Conservation (phyloP, 345 rosid species). For the Citropsis articulata region DNA sequence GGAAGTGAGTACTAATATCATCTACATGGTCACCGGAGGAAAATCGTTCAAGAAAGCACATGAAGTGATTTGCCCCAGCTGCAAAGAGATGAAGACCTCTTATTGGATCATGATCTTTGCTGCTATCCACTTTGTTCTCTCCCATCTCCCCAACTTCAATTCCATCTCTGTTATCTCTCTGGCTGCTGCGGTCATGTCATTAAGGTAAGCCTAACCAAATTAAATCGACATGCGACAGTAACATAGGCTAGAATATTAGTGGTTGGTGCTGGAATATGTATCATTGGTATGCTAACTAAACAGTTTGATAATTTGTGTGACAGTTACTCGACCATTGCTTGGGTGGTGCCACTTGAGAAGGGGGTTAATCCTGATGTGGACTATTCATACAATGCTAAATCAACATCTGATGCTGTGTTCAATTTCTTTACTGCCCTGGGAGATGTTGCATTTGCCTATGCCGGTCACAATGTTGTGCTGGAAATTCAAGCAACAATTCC, state of each 20-base stretch:
- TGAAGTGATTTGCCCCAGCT: slow-evolving; percentile 43
- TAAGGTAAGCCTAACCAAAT: slow-evolving; percentile 33
- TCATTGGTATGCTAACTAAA: neutral
- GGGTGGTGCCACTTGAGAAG: slow-evolving; percentile 44
- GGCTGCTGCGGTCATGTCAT: slow-evolving; percentile 85
- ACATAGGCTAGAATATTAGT: too few species aligned
- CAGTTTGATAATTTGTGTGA: neutral
- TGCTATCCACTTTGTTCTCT: slow-evolving; percentile 57
- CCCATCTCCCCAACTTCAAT: slow-evolving; percentile 79
- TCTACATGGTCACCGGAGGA: slow-evolving; percentile 87
- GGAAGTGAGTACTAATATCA: slow-evolving; percentile 61
- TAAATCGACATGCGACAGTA: neutral
- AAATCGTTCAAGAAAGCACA: slow-evolving; percentile 74
- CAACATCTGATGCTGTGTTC: slow-evolving; percentile 35
- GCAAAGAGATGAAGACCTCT: slow-evolving; percentile 44
- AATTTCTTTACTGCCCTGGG: slow-evolving; percentile 73
- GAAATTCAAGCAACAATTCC: slow-evolving; percentile 95
- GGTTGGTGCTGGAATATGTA: too few species aligned
- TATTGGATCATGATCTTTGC: slow-evolving; percentile 79
- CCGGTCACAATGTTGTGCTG: slow-evolving; percentile 77
- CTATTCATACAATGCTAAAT: slow-evolving; percentile 47
- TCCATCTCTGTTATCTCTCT: slow-evolving; percentile 59
- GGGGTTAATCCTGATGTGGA: slow-evolving; percentile 49
- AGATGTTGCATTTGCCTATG: slow-evolving; percentile 79
- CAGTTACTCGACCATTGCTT: slow-evolving; percentile 78